These are phyloP conservation scores for Byssochlamys sp. DNA, from an alignment of 2,329 filamentous ascomycete species.

Conservation along the genomic window DNA sequence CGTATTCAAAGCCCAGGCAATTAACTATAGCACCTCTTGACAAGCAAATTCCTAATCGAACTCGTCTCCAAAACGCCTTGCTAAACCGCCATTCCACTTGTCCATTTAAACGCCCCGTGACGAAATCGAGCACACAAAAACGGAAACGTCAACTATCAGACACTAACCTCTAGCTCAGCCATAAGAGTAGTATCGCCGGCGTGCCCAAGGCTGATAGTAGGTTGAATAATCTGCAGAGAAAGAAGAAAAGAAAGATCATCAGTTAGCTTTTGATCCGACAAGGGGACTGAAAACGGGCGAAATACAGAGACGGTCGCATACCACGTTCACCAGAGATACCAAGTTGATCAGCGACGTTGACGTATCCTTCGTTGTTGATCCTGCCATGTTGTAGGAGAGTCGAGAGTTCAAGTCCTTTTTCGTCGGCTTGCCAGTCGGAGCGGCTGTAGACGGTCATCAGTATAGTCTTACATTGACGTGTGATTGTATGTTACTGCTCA, in stretches of 20 bases:
- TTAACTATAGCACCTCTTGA: neutral
- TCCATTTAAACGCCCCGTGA: neutral
- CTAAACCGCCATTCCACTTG: neutral
- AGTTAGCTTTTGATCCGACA: slow-evolving; percentile 1
- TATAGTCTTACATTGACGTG: neutral
- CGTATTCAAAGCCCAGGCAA: neutral
- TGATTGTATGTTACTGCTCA: slow-evolving; percentile 15
- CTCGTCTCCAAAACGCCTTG: neutral
- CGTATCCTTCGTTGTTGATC: slow-evolving; percentile 32
- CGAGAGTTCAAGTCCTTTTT: slow-evolving; percentile 19
- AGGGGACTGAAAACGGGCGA: slow-evolving; percentile 3
- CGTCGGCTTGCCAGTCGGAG: slow-evolving; percentile 30
- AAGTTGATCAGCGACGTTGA: slow-evolving; percentile 36
- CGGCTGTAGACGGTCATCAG: slow-evolving; percentile 21
- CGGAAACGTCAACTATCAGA: neutral
- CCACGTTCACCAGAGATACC: slow-evolving; percentile 31
- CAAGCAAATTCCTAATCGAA: neutral
- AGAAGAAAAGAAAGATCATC: neutral
- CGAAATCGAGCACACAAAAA: neutral
- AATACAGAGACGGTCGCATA: slow-evolving; percentile 20
- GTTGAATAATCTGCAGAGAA: slow-evolving; percentile 27
- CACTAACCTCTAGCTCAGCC: neutral
- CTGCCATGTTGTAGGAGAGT: slow-evolving; percentile 20
- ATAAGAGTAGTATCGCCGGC: slow-evolving; percentile 7
- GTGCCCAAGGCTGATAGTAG: slow-evolving; percentile 32